A percentile compares a stretch with the other conserved stretches of the same genome.
Conservation (phyloP, 106 monocot genomes). For the Iris macrosiphon region DNA sequence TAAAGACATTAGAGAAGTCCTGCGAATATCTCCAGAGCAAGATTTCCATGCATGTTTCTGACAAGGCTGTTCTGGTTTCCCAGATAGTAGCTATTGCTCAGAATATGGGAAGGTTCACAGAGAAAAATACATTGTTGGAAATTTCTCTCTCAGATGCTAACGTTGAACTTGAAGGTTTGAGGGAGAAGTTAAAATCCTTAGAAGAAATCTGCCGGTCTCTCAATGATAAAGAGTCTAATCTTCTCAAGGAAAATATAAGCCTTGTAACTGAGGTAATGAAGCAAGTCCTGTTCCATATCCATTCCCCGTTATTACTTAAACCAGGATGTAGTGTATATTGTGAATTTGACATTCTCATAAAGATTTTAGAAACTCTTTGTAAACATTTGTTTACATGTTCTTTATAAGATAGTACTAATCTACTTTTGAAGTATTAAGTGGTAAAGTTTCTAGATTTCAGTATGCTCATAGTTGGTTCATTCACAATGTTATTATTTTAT, state of each 20-base stretch:
- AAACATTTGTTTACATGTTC: too few species aligned
- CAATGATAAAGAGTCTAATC: constrained; percentile 15
- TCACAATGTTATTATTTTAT: too few species aligned
- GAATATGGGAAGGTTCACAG: constrained; percentile 20
- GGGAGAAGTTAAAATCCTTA: constrained; percentile 24
- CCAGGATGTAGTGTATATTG: too few species aligned
- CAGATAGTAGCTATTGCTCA: constrained; percentile 18
- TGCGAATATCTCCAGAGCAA: constrained; percentile 10
- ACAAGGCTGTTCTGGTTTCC: constrained; percentile 23
- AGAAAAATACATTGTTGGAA: constrained; percentile 33
- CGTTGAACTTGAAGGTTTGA: constrained; percentile 28
- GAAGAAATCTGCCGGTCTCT: constrained; percentile 30
- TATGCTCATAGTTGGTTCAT: too few species aligned
- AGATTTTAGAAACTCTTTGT: too few species aligned
- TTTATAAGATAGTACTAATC: too few species aligned
- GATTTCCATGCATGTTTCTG: constrained; percentile 19
- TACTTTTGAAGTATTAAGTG: too few species aligned
- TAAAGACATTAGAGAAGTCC: constrained; percentile 18
- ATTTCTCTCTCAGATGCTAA: constrained; percentile 32
- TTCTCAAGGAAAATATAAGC: constrained; percentile 29
- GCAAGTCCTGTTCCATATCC: too few species aligned
- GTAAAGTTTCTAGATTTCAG: too few species aligned
- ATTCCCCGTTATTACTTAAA: too few species aligned
- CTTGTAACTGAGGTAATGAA: constrained; percentile 30
- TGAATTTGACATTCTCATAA: too few species aligned